Conservation (phyloP, 2,329 filamentous ascomycete genomes). For the Stachybotrys chartarum region DNA sequence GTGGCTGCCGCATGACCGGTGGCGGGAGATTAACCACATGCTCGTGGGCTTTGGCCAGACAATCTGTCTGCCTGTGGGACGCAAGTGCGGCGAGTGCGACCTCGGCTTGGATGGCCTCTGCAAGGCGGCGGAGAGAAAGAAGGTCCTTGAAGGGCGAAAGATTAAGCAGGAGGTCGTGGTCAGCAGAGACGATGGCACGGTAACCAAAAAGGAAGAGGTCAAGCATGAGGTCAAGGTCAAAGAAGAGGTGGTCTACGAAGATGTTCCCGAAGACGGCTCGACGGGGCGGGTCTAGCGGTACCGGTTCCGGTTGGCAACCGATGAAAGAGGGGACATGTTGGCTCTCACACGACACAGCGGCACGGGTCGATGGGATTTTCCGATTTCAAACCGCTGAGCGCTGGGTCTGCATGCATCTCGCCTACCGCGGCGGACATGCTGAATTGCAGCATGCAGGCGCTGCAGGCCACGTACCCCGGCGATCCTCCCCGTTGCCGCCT, state of each 20-base stretch:
- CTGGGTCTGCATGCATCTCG: neutral
- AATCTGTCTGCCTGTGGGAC: constrained; percentile 72
- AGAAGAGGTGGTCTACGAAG: constrained; percentile 20
- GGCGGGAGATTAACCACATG: constrained; percentile 88
- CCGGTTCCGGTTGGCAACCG: neutral
- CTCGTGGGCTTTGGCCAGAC: constrained; percentile 85
- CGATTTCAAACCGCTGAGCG: neutral
- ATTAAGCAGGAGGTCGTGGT: constrained; percentile 22
- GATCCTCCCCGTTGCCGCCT: neutral
- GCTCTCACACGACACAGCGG: neutral
- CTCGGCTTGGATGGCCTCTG: constrained; percentile 72
- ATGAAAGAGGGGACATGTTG: neutral
- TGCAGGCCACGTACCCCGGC: neutral
- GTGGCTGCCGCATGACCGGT: constrained; percentile 78
- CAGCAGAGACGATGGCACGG: constrained; percentile 10
- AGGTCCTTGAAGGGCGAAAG: constrained; percentile 51
- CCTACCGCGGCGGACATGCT: neutral
- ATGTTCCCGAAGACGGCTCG: neutral
- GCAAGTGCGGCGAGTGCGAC: constrained; percentile 79
- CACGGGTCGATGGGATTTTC: neutral
- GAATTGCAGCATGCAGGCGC: neutral
- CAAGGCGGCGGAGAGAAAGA: constrained; percentile 59
- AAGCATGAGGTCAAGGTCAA: constrained; percentile 12
- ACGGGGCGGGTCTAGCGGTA: neutral
- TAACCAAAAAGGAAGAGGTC: constrained; percentile 15